phyloP scores from a whole-genome alignment of 2,329 filamentous ascomycete species.

The Colletotrichum incanum region DNA sequence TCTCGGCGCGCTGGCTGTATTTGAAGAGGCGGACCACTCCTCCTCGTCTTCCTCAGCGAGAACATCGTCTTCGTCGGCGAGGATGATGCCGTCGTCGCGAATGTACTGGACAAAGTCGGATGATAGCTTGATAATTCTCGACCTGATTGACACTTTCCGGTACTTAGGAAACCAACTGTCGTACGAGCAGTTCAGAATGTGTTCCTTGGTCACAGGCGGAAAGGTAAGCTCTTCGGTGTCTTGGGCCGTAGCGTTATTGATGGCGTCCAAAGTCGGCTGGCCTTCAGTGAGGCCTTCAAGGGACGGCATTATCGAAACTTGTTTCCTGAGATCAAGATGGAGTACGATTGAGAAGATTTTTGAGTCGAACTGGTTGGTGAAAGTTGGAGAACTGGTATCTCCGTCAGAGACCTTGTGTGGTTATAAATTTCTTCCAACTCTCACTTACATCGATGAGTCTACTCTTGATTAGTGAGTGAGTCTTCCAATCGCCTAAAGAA shows the following conservation, averaged over 20 bases:
- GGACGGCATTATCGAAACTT: slow-evolving; percentile 50
- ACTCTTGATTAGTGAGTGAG: slow-evolving; percentile 32
- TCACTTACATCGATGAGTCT: slow-evolving; percentile 43
- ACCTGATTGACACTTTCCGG: slow-evolving; percentile 85
- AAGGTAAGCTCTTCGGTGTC: slow-evolving; percentile 71
- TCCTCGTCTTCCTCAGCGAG: slow-evolving; percentile 71
- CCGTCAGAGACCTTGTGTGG: not conserved
- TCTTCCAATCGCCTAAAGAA: slow-evolving; percentile 35
- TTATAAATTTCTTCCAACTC: slow-evolving; percentile 3
- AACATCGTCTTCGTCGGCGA: slow-evolving; percentile 78
- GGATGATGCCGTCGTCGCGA: slow-evolving; percentile 90
- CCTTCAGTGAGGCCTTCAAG: slow-evolving; percentile 46
- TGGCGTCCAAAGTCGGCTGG: slow-evolving; percentile 37
- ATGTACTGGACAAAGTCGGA: slow-evolving; percentile 87
- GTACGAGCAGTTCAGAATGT: slow-evolving; percentile 96
- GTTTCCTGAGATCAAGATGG: not conserved
- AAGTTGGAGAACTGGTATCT: not conserved
- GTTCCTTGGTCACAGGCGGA: slow-evolving; percentile 85
- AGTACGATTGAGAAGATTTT: not conserved
- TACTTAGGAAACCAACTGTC: slow-evolving; percentile 90
- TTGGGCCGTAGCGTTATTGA: slow-evolving; percentile 30
- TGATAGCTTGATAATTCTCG: slow-evolving; percentile 85
- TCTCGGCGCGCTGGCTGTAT: slow-evolving; percentile 34
- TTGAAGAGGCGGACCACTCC: slow-evolving; percentile 58
- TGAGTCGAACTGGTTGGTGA: not conserved